Conservation (phyloP, 108 stramenopile genomes). For the Skeletonema tropicum region DNA sequence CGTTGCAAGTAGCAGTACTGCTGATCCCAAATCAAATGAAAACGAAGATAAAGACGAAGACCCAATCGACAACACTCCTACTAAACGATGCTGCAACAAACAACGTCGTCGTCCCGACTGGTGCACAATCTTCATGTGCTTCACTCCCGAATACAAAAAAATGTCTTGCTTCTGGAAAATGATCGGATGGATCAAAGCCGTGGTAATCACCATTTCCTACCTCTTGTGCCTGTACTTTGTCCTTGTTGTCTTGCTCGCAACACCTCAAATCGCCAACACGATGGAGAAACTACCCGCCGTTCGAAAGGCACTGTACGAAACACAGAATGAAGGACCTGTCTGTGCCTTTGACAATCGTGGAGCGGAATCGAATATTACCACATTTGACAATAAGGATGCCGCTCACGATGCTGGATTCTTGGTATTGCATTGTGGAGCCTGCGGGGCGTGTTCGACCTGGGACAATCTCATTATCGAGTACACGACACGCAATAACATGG, state of each 20-base stretch:
- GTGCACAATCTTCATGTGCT: constrained; percentile 40
- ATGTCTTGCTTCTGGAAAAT: constrained; percentile 38
- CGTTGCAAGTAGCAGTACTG: neutral
- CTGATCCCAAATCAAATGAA: neutral
- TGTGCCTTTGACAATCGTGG: constrained; percentile 61
- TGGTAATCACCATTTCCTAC: constrained; percentile 30
- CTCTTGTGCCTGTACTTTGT: constrained; percentile 46
- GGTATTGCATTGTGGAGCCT: constrained; percentile 61
- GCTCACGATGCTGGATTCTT: constrained; percentile 51
- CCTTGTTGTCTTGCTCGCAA: constrained; percentile 53
- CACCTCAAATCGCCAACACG: constrained; percentile 24
- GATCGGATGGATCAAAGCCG: constrained; percentile 34
- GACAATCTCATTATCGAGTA: constrained; percentile 50
- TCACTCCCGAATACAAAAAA: constrained; percentile 38
- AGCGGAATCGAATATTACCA: constrained; percentile 52
- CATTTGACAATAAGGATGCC: constrained; percentile 45
- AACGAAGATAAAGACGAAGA: neutral
- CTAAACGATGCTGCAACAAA: neutral
- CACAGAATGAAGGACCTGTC: constrained; percentile 46
- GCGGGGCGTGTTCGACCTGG: constrained; percentile 61
- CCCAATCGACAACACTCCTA: neutral
- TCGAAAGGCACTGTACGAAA: constrained; percentile 36
- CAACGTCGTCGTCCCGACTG: constrained; percentile 14
- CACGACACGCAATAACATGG: constrained; percentile 41
- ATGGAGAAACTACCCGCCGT: constrained; percentile 28